Base-by-base conservation (phyloP, 371 early-diverging fungal genomes). In the Rhizopus stolonifer region DNA sequence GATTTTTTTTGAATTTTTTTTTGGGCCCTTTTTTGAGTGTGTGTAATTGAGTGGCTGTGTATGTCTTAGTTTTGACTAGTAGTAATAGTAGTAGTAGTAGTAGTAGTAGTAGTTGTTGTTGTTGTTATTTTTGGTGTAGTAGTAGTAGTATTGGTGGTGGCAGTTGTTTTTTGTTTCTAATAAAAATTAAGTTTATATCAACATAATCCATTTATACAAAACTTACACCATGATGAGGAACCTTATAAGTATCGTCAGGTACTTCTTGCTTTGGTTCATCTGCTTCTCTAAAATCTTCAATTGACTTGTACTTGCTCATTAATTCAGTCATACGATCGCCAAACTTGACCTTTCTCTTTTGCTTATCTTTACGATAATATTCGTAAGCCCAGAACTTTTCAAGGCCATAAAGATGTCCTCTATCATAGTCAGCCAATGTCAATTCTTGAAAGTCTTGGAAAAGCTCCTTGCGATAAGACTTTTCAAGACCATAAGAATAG, bases 301-400 rank as follows among this genome's bases (percentile, higher is more conserved):
- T 70, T 34, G 72, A 65, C 77, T 86, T 84, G 82, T 82, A 92
- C 64, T 83, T 77, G 39, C 65, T 69, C 56, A 94, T 61, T 21
- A 84, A 72, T 26, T 74, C 65, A 50, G 72, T 72, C 62, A 93
- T 65, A 33, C 83, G 85, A 2, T 79, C 73, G 46, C 77, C 67
- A 9, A 92, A 79, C 63, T 83, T 84, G 49, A 91, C 64, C 45
- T 88, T 84, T 62, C 84, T 79, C 62, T 79, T 84, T 49, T 58
- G 66, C 75, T 90, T 91, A 64, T 92, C 92, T 79, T 92, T 90
- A 64, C 96, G 90, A 67, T 93, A 96, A 67, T 71, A 86, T 43
- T 92, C 70, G 60, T 92, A 95, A 5, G 97, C 97, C 96, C 97
- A 96, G 78, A 96, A 93, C 76, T 96, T 96, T 65, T 96, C 97